A percentile compares a stretch with the other conserved stretches of the same genome.
phyloP scores from a whole-genome alignment of 441 rosid genomes.

The Breynia disticha region DNA sequence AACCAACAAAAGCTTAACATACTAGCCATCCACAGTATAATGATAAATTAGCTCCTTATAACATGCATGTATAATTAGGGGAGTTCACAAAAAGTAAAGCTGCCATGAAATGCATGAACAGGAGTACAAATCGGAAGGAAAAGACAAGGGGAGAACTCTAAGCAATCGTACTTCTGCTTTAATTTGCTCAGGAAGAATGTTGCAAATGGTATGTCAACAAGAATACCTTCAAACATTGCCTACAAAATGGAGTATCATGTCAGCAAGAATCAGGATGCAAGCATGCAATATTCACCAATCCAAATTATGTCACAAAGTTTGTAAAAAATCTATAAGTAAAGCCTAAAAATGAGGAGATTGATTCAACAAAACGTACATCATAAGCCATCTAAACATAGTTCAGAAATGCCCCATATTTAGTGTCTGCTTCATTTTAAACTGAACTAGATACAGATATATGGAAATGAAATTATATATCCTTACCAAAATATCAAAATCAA shows the following conservation, averaged over 20 bases:
- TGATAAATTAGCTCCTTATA: no score
- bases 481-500: neutral
- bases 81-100: neutral
- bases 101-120: constrained; percentile 2
- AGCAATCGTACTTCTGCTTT: constrained; percentile 66
- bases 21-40: neutral
- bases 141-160: neutral
- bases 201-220: constrained; percentile 97
- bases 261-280: neutral
- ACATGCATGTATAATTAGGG: no score
- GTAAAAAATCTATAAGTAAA: no score
- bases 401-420: neutral
- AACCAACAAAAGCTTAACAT: constrained; percentile 13
- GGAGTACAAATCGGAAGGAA: neutral
- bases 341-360: no score
- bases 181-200: constrained; percentile 99
- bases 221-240: constrained; percentile 99
- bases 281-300: neutral
- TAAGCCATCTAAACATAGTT: neutral
- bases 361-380: no score
- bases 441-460: neutral
- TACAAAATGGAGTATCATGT: constrained; percentile 27
- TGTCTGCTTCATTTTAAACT: neutral
- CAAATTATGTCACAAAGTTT: no score
- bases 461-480: no score